These are phyloP conservation scores for Ochromonas danica DNA, from an alignment of 108 stramenopile species.

Conservation along the genomic window DNA sequence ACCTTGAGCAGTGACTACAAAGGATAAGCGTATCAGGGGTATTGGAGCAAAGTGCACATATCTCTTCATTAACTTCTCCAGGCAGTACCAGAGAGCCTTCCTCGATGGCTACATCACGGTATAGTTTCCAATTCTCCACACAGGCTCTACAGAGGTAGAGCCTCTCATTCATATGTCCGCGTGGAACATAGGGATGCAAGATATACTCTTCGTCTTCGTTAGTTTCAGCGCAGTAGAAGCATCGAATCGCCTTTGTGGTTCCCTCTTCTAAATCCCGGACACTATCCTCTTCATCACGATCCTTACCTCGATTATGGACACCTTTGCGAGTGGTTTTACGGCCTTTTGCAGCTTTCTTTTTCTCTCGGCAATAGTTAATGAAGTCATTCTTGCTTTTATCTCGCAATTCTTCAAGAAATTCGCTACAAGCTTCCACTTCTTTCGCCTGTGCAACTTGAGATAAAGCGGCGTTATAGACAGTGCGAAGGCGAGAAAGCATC, in stretches of 20 bases:
- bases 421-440: no score
- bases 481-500: background rate
- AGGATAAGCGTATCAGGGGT: slow-evolving; percentile 20
- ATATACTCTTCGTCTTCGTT: background rate
- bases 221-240: background rate
- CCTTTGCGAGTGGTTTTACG: no score
- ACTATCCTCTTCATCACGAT: background rate
- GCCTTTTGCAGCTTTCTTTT: no score
- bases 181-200: slow-evolving; percentile 22
- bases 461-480: background rate
- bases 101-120: background rate
- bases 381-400: background rate
- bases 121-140: slow-evolving; percentile 2
- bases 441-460: background rate
- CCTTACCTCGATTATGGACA: background rate
- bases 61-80: slow-evolving; percentile 26
- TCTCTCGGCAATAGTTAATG: background rate
- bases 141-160: background rate
- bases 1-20: background rate
- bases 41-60: slow-evolving; percentile 24
- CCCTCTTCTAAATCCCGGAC: background rate
- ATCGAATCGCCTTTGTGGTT: background rate
- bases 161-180: background rate
- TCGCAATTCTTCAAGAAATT: background rate
- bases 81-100: background rate